Conservation (phyloP, 768 basidiomycete genomes). For the Tricholoma sp. region DNA sequence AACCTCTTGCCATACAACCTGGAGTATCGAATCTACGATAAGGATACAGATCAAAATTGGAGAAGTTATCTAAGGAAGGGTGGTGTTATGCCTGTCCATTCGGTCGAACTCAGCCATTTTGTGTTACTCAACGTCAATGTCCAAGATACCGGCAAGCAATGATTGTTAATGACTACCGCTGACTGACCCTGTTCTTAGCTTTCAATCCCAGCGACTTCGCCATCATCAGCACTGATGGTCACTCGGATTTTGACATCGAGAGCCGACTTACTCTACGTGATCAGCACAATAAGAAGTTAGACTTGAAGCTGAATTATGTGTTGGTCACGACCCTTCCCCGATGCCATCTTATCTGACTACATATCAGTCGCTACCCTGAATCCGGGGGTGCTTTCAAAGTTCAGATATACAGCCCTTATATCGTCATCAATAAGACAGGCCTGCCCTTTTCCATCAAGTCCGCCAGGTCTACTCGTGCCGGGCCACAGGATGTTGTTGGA, state of each 20-base stretch:
- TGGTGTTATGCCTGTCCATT: constrained; percentile 94
- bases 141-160: constrained; percentile 76
- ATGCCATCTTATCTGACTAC: not conserved
- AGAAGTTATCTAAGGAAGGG: constrained; percentile 89
- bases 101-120: constrained; percentile 87
- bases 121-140: constrained; percentile 85
- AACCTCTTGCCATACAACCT: constrained; percentile 93
- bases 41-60: constrained; percentile 92
- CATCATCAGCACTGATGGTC: constrained; percentile 92
- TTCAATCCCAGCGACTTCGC: constrained; percentile 95
- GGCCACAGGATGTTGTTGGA: constrained; percentile 80
- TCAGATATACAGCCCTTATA: constrained; percentile 87
- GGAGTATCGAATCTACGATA: constrained; percentile 96
- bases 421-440: constrained; percentile 90
- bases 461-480: constrained; percentile 53
- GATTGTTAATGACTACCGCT: not conserved
- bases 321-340: constrained; percentile 33
- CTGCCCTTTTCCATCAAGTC: constrained; percentile 75
- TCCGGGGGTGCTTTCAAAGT: constrained; percentile 96
- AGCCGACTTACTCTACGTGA: constrained; percentile 69
- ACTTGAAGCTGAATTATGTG: constrained; percentile 87
- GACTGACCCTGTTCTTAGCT: constrained; percentile 26
- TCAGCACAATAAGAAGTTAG: constrained; percentile 65
- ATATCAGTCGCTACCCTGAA: constrained; percentile 65
- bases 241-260: constrained; percentile 86